A percentile compares a stretch with the other conserved stretches of the same genome.
Conservation (phyloP, 257 asterid genomes). For the Capsicum baccatum region DNA sequence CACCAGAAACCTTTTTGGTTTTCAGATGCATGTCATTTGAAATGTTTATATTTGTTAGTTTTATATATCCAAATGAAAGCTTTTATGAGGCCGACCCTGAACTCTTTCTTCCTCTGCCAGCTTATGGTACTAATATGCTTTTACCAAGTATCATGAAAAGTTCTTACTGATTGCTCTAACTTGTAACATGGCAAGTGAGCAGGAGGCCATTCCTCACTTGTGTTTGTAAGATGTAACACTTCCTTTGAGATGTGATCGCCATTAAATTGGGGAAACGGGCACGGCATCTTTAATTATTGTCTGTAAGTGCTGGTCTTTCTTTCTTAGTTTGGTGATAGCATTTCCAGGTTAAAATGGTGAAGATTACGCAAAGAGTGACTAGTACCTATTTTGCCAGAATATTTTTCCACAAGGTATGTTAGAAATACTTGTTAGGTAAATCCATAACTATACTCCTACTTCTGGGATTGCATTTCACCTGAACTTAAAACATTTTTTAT, state of each 20-base stretch:
- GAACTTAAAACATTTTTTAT: not conserved
- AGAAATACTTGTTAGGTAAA: not conserved
- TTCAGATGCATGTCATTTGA: not conserved
- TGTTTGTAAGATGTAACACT: conserved; percentile 1
- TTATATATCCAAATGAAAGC: not conserved
- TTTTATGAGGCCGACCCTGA: not conserved
- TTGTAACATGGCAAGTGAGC: not conserved
- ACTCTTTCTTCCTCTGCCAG: not conserved
- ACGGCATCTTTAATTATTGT: not conserved
- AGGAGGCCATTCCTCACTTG: not conserved
- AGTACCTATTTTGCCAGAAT: conserved; percentile 48
- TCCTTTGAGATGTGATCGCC: not conserved
- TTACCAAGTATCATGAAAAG: conserved; percentile 17
- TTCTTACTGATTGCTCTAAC: conserved; percentile 20
- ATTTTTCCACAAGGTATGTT: conserved; percentile 46
- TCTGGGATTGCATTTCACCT: not conserved
- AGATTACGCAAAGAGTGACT: conserved; percentile 46
- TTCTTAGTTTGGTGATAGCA: conserved; percentile 16
- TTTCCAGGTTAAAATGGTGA: conserved; percentile 52
- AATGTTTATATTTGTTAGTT: not conserved
- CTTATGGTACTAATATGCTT: not conserved
- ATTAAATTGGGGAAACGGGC: not conserved
- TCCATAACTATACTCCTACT: not conserved
- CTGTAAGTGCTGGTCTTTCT: not conserved
- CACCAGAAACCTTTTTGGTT: conserved; percentile 15